A percentile compares a stretch with the other conserved stretches of the same genome.
phyloP scores from a whole-genome alignment of 768 basidiomycete genomes.

The Russula sp. region DNA sequence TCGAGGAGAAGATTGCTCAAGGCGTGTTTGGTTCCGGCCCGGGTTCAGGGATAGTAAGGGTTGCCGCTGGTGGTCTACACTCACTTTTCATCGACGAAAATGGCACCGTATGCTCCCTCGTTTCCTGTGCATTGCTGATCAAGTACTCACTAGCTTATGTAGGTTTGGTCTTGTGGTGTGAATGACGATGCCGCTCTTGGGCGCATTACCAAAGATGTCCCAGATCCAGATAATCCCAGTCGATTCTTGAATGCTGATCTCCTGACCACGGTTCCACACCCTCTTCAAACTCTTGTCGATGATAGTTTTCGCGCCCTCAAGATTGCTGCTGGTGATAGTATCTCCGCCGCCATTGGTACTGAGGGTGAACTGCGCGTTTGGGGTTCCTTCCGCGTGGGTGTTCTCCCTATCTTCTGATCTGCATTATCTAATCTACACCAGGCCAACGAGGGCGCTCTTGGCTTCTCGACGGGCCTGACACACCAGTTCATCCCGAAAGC shows the following conservation, averaged over 20 bases:
- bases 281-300: constrained; percentile 59
- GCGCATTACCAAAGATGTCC: constrained; percentile 57
- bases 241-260: constrained; percentile 47
- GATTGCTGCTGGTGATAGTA: constrained; percentile 80
- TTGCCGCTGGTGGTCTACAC: constrained; percentile 85
- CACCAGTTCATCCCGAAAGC: constrained; percentile 64
- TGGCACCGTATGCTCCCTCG: constrained; percentile 61
- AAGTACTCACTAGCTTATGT: constrained; percentile 2
- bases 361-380: constrained; percentile 81
- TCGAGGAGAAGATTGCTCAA: constrained; percentile 65
- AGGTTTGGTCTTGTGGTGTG: constrained; percentile 82
- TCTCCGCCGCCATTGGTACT: constrained; percentile 75
- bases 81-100: constrained; percentile 82
- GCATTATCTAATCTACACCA: constrained; percentile 25
- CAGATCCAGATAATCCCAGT: constrained; percentile 51
- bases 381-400: constrained; percentile 80
- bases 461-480: constrained; percentile 62
- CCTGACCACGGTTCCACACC: constrained; percentile 52
- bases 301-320: constrained; percentile 80
- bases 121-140: neutral
- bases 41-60: constrained; percentile 72
- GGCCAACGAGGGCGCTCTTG: constrained; percentile 78
- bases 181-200: constrained; percentile 90
- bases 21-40: constrained; percentile 58
- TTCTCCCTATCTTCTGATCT: constrained; percentile 1